These are phyloP conservation scores for Breynia disticha DNA, from an alignment of 441 rosid species.

Conservation along the genomic window DNA sequence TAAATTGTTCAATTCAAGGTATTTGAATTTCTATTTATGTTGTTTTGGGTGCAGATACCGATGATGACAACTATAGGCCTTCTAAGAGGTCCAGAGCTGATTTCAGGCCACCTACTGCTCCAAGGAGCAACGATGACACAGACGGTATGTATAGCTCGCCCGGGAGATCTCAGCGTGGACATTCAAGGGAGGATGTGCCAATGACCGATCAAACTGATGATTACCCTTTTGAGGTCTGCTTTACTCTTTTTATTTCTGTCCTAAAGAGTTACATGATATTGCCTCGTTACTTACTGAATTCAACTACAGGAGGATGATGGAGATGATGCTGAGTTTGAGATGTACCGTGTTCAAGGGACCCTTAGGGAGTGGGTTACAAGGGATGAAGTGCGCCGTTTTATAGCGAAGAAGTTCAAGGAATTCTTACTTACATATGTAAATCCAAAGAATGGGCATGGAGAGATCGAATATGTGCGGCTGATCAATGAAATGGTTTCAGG, in stretches of 20 bases:
- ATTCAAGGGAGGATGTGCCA: conserved; percentile 68
- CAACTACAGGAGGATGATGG: conserved; percentile 55
- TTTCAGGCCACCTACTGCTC: conserved; percentile 42
- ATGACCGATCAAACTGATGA: conserved; percentile 91
- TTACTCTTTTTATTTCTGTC: neutral
- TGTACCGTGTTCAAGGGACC: conserved; percentile 89
- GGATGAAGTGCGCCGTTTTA: conserved; percentile 91
- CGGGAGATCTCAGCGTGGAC: conserved; percentile 48
- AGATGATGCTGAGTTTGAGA: conserved; percentile 77
- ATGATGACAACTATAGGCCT: conserved; percentile 79
- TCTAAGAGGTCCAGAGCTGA: conserved; percentile 79
- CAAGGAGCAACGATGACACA: conserved; percentile 55
- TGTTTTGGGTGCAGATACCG: conserved; percentile 46
- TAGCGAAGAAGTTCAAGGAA: conserved; percentile 81
- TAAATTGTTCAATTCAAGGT: no score
- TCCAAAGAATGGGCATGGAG: conserved; percentile 61
- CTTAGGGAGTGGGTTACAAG: conserved; percentile 96
- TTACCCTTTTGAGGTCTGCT: conserved; percentile 49
- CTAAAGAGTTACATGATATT: neutral
- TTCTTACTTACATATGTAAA: conserved; percentile 70
- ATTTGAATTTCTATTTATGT: neutral
- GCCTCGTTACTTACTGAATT: conserved; percentile 7
- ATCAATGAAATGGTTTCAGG: conserved; percentile 95
- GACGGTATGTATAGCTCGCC: conserved; percentile 78
- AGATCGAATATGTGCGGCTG: conserved; percentile 65